Evolutionary conservation across 306 rosid species (phyloP).

Genomic region (Rosa lucieae): DNA sequence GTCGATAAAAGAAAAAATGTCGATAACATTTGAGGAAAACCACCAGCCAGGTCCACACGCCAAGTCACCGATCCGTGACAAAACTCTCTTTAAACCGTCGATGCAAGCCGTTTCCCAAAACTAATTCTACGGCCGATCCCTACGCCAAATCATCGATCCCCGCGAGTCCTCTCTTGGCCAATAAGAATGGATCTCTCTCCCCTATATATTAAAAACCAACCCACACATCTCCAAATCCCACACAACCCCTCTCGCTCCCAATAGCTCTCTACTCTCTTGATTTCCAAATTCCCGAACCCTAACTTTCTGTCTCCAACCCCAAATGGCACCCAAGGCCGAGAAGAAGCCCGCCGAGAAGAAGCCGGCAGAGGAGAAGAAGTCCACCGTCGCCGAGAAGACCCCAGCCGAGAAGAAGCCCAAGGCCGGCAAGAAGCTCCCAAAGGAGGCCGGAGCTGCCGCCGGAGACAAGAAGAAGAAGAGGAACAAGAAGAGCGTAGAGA

Average conservation of each 20-base stretch:
- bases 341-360: slow-evolving; percentile 56
- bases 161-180: neutral
- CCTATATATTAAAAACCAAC: slow-evolving; percentile 14
- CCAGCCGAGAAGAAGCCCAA: slow-evolving; percentile 78
- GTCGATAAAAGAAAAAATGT: too few relatives aligned
- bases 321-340: slow-evolving; percentile 28
- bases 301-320: fast-evolving
- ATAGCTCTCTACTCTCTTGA: neutral
- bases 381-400: slow-evolving; percentile 58
- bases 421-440: slow-evolving; percentile 78
- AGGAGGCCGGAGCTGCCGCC: slow-evolving; percentile 51
- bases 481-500: slow-evolving; percentile 58
- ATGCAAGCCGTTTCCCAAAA: fast-evolving
- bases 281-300: neutral
- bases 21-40: too few relatives aligned
- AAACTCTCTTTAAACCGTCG: neutral
- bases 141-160: slow-evolving; percentile 35
- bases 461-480: slow-evolving; percentile 82
- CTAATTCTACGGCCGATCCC: neutral
- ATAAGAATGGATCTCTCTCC: slow-evolving; percentile 2
- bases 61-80: neutral
- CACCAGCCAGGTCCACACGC: neutral
- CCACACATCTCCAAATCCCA: neutral
- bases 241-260: neutral
- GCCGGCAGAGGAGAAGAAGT: slow-evolving; percentile 48